Percentiles rank a stretch among this genome's conserved stretches.
phyloP scores from a whole-genome alignment of 768 basidiomycete genomes.

The Boletus speciosus region DNA sequence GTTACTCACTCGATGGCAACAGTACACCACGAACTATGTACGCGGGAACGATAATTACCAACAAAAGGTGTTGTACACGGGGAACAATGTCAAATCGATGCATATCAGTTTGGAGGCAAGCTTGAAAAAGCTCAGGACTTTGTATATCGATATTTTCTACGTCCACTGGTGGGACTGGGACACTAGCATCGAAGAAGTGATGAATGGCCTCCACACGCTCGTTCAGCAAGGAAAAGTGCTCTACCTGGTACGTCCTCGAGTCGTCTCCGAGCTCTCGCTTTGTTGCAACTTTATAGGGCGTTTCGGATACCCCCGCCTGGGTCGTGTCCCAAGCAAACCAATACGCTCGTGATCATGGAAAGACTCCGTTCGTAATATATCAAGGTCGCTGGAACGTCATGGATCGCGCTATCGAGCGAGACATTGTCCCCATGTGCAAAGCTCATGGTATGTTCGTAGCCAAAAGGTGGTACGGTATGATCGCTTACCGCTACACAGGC shows the following conservation, averaged over 20 bases:
- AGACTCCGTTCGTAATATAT: constrained; percentile 52
- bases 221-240: constrained; percentile 38
- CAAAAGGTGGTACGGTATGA: background rate
- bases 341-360: constrained; percentile 46
- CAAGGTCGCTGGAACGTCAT: constrained; percentile 45
- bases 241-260: constrained; percentile 31
- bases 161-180: constrained; percentile 50
- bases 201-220: constrained; percentile 39
- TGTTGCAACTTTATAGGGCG: constrained; percentile 24
- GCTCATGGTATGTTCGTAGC: constrained; percentile 29
- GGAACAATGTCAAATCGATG: constrained; percentile 38
- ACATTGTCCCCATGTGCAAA: constrained; percentile 41
- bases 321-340: constrained; percentile 47
- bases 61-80: constrained; percentile 28
- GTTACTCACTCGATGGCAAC: no score
- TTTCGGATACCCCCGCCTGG: constrained; percentile 48
- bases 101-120: constrained; percentile 29
- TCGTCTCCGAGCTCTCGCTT: background rate
- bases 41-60: background rate
- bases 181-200: constrained; percentile 43
- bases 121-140: constrained; percentile 50
- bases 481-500: background rate
- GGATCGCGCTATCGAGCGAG: constrained; percentile 48
- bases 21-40: background rate
- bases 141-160: constrained; percentile 56